Percentiles rank a stretch among this genome's conserved stretches.
Conservation (phyloP, 345 rosid species). For the Turnera subulata region DNA sequence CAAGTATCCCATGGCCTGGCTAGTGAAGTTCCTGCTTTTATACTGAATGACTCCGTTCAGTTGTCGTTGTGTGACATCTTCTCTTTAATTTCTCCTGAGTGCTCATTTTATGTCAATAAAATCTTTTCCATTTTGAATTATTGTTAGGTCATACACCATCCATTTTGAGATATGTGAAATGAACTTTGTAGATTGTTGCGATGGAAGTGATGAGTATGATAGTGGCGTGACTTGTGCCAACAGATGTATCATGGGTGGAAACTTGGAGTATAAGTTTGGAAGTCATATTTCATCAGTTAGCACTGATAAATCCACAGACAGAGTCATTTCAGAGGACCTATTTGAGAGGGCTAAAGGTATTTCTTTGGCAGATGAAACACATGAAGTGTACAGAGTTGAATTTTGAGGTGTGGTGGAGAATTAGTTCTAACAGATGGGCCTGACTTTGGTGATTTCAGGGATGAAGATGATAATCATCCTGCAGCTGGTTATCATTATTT, state of each 20-base stretch:
- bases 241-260: constrained; percentile 70
- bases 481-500: constrained; percentile 34
- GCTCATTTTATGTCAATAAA: background rate
- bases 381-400: background rate
- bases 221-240: constrained; percentile 42
- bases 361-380: background rate
- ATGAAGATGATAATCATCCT: constrained; percentile 45
- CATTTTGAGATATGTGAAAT: constrained; percentile 1
- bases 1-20: too few relatives aligned
- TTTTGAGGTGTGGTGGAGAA: background rate
- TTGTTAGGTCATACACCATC: too few relatives aligned
- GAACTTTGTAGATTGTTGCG: constrained; percentile 53
- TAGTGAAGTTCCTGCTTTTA: too few relatives aligned
- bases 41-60: too few relatives aligned
- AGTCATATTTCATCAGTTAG: constrained; percentile 24
- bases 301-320: constrained; percentile 25
- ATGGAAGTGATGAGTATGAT: constrained; percentile 71
- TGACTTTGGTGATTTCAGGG: constrained; percentile 41
- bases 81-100: background rate
- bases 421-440: constrained; percentile 5
- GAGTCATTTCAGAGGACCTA: constrained; percentile 28
- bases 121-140: too few relatives aligned
- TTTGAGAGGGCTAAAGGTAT: constrained; percentile 42
- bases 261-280: constrained; percentile 48
- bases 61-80: too few relatives aligned